phyloP scores from a whole-genome alignment of 2,329 filamentous ascomycete genomes.

The Fusarium nematophilum region DNA sequence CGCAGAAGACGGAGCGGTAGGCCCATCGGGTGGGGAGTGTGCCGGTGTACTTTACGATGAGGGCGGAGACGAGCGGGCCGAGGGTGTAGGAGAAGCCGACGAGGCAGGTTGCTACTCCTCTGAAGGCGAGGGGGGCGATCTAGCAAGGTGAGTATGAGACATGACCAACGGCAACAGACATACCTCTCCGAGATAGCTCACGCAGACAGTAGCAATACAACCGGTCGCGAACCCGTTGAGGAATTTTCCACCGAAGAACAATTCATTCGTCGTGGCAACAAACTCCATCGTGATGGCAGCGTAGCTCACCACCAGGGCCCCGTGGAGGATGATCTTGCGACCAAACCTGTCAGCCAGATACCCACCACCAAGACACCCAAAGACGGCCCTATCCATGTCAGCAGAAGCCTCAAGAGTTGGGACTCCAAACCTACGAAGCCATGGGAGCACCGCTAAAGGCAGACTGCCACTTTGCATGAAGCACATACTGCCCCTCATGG shows the following conservation, averaged over 20 bases:
- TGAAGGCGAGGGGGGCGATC: background rate
- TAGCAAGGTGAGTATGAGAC: background rate
- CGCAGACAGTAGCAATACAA: background rate
- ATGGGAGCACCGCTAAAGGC: constrained; percentile 2
- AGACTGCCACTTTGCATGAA: constrained; percentile 4
- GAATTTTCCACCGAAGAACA: constrained; percentile 5
- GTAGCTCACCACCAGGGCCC: background rate
- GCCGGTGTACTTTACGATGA: constrained; percentile 4
- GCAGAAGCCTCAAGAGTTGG: no score
- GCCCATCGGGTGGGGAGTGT: background rate
- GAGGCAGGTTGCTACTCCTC: background rate
- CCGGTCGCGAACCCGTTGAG: constrained; percentile 2
- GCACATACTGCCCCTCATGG: background rate
- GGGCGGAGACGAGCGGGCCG: background rate
- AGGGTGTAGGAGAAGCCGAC: background rate
- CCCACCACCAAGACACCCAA: background rate
- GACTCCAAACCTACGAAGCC: background rate
- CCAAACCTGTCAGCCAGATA: background rate
- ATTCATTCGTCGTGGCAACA: background rate
- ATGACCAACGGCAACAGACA: background rate
- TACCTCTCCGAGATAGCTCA: constrained; percentile 1
- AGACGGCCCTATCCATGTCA: background rate
- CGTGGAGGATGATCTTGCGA: background rate
- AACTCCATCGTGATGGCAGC: constrained; percentile 3
- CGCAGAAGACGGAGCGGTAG: constrained; percentile 3